Evolutionary conservation across 2,329 filamentous ascomycete genomes (phyloP).

Genomic region (Penicillium nordicum): DNA sequence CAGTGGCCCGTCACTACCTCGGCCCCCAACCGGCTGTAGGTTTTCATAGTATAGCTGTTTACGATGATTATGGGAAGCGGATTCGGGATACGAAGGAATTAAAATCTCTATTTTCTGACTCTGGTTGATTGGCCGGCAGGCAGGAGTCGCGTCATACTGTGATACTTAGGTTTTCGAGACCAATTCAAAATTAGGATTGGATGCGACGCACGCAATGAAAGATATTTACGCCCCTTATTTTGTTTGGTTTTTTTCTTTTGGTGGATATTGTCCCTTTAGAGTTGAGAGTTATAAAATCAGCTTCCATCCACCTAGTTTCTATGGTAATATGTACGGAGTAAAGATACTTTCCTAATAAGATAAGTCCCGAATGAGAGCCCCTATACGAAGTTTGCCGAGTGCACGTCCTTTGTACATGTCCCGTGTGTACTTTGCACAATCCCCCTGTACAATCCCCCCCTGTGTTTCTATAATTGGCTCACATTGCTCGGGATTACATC

Average conservation of each 20-base stretch:
- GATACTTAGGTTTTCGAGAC: conserved; percentile 7
- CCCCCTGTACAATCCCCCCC: background rate
- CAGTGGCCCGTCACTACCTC: conserved; percentile 80
- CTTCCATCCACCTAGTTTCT: background rate
- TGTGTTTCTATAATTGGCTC: conserved; percentile 5
- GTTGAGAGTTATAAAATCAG: background rate
- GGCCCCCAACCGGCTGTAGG: conserved; percentile 76
- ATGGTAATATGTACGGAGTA: background rate
- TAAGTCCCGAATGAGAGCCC: background rate
- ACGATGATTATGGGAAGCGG: conserved; percentile 26
- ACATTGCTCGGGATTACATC: background rate
- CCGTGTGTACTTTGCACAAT: background rate
- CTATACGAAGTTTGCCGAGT: background rate
- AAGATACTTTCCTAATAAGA: background rate
- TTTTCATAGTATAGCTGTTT: conserved; percentile 15
- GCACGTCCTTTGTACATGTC: background rate
- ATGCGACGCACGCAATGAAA: conserved; percentile 17
- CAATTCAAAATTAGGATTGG: conserved; percentile 9
- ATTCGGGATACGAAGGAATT: conserved; percentile 19
- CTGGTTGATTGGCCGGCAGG: conserved; percentile 3
- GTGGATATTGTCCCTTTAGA: background rate
- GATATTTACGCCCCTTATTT: conserved; percentile 8
- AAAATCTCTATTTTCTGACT: conserved; percentile 22
- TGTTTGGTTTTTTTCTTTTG: background rate
- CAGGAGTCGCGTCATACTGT: conserved; percentile 14